phyloP scores from a whole-genome alignment of 2,329 filamentous ascomycete species.

The Bipolaris gigantea region DNA sequence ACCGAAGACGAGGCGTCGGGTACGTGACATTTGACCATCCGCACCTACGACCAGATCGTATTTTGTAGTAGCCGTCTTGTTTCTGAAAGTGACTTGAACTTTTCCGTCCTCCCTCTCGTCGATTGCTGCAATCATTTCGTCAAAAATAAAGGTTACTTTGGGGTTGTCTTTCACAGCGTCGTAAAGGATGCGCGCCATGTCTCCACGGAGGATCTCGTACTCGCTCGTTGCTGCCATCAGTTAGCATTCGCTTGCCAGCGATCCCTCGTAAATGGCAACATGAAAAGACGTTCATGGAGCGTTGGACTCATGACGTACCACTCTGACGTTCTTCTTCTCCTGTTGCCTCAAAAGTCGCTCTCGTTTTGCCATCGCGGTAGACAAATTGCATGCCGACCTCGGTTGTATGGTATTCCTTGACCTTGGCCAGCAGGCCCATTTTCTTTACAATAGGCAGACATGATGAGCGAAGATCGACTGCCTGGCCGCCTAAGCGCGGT shows the following conservation, averaged over 20 bases:
- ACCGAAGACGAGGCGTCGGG: conserved; percentile 32
- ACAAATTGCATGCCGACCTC: conserved; percentile 54
- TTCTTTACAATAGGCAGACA: conserved; percentile 55
- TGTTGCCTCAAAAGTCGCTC: conserved; percentile 37
- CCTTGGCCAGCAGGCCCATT: conserved; percentile 55
- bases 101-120: conserved; percentile 26
- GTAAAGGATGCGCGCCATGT: conserved; percentile 57
- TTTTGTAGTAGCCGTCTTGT: conserved; percentile 11
- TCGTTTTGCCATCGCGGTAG: conserved; percentile 20
- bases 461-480: conserved; percentile 58
- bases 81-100: conserved; percentile 49
- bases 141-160: conserved; percentile 42
- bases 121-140: conserved; percentile 33
- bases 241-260: neutral
- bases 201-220: conserved; percentile 63
- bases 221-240: conserved; percentile 53
- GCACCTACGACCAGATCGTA: conserved; percentile 38
- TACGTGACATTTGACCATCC: conserved; percentile 37
- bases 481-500: conserved; percentile 54
- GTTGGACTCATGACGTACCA: conserved; percentile 33
- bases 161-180: conserved; percentile 40
- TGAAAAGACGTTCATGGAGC: conserved; percentile 30
- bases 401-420: conserved; percentile 46
- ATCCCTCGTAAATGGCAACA: neutral
- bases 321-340: conserved; percentile 5